phyloP scores from a whole-genome alignment of 805 yeast genomes.

The Brettanomyces anomalus region DNA sequence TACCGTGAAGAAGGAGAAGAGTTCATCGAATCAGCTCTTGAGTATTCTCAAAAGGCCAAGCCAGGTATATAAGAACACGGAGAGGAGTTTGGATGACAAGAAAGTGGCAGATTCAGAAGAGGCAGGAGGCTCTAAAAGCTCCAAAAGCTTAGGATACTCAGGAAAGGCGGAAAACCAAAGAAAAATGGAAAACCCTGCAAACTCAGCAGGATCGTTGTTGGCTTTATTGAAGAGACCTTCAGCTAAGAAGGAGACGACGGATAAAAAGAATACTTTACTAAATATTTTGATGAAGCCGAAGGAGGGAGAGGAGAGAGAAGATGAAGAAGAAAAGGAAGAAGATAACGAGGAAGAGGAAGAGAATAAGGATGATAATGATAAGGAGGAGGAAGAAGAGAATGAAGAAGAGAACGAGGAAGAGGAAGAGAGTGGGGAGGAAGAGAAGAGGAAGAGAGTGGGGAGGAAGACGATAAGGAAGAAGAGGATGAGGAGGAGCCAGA shows the following conservation, averaged over 20 bases:
- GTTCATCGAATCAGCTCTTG: slow-evolving; percentile 3
- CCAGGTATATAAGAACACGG: no score
- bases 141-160: no score
- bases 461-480: slow-evolving; percentile 7
- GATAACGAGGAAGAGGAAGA: background rate
- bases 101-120: no score
- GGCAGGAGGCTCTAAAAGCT: no score
- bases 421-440: no score
- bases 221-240: slow-evolving; percentile 2
- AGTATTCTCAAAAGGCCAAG: slow-evolving; percentile 3
- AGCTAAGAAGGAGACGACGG: background rate
- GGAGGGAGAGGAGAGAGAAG: background rate
- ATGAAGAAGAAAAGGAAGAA: background rate
- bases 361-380: no score
- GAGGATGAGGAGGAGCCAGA: slow-evolving; percentile 12
- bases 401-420: background rate
- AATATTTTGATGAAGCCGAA: no score
- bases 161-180: no score
- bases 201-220: background rate
- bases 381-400: background rate
- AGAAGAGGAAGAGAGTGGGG: background rate
- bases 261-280: background rate
- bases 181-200: background rate
- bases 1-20: background rate
- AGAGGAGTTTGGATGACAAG: no score